phyloP scores from a whole-genome alignment of 352 stramenopile species.

The Phytopythium mirpurense region DNA sequence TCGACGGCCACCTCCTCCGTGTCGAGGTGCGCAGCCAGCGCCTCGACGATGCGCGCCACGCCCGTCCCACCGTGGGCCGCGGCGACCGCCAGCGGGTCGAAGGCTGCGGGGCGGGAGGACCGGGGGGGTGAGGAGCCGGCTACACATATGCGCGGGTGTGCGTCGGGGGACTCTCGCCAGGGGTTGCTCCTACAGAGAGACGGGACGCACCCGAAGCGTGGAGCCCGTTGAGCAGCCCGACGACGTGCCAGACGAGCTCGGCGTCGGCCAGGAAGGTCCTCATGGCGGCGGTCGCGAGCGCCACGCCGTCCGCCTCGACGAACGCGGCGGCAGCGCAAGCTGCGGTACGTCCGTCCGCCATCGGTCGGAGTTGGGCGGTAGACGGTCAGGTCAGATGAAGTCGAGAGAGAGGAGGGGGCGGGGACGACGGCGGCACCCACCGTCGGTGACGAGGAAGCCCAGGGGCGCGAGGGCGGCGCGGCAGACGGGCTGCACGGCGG shows the following conservation, averaged over 20 bases:
- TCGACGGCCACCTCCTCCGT: conserved; percentile 73
- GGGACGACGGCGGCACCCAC: conserved; percentile 11
- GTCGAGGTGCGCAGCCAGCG: conserved; percentile 58
- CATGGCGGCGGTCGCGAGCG: conserved; percentile 41
- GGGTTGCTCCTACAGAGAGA: too few relatives aligned
- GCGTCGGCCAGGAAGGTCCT: conserved; percentile 48
- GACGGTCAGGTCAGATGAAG: too few relatives aligned
- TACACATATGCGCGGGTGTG: too few relatives aligned
- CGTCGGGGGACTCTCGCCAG: too few relatives aligned
- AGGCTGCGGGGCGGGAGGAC: conserved; percentile 10
- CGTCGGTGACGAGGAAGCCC: conserved; percentile 63
- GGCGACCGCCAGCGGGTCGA: conserved; percentile 45
- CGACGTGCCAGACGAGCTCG: conserved; percentile 70
- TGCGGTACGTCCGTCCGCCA: conserved; percentile 7
- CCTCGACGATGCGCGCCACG: conserved; percentile 56
- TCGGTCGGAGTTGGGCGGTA: not conserved
- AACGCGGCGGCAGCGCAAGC: conserved; percentile 50
- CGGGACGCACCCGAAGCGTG: conserved; percentile 37
- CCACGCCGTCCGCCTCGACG: conserved; percentile 56
- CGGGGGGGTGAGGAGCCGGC: not conserved
- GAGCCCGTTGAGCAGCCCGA: conserved; percentile 66
- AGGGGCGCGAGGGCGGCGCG: conserved; percentile 44
- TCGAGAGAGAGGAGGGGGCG: not conserved
- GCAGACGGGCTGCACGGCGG: conserved; percentile 41
- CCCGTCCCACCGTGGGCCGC: conserved; percentile 44